Conservation (phyloP, 176 grass and related monocot species). For the Raddia guianensis region DNA sequence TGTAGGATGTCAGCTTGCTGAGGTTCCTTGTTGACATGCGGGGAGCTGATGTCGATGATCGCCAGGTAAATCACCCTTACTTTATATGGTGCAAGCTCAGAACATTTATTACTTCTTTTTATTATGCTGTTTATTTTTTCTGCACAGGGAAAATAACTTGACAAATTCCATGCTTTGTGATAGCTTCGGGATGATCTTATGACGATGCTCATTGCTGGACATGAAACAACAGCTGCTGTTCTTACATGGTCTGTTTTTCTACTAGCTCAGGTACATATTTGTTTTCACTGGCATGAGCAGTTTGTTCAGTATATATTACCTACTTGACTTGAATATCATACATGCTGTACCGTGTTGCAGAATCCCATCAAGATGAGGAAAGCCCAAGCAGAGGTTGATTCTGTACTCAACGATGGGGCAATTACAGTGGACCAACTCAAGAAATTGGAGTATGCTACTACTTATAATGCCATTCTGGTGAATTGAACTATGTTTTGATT, state of each 20-base stretch:
- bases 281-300: conserved; percentile 8
- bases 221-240: conserved; percentile 99
- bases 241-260: conserved; percentile 91
- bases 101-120: conserved; percentile 23
- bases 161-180: conserved; percentile 34
- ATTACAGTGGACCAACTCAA: conserved; percentile 69
- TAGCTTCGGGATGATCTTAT: conserved; percentile 98
- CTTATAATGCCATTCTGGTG: conserved; percentile 32
- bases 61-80: conserved; percentile 61
- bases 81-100: neutral
- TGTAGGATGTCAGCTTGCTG: conserved; percentile 89
- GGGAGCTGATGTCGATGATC: conserved; percentile 88
- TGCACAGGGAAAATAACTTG: conserved; percentile 18
- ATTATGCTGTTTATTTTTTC: conserved; percentile 13
- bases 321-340: conserved; percentile 11
- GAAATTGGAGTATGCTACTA: conserved; percentile 71
- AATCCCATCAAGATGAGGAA: conserved; percentile 92
- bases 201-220: conserved; percentile 99
- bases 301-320: neutral
- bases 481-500: conserved; percentile 25
- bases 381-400: conserved; percentile 91
- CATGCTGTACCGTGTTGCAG: conserved; percentile 44
- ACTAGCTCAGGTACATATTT: conserved; percentile 68
- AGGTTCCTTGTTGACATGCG: conserved; percentile 98
- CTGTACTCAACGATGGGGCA: conserved; percentile 53